Evolutionary conservation across 2,329 filamentous ascomycete genomes (phyloP).

Genomic region (Aulographum hederae): DNA sequence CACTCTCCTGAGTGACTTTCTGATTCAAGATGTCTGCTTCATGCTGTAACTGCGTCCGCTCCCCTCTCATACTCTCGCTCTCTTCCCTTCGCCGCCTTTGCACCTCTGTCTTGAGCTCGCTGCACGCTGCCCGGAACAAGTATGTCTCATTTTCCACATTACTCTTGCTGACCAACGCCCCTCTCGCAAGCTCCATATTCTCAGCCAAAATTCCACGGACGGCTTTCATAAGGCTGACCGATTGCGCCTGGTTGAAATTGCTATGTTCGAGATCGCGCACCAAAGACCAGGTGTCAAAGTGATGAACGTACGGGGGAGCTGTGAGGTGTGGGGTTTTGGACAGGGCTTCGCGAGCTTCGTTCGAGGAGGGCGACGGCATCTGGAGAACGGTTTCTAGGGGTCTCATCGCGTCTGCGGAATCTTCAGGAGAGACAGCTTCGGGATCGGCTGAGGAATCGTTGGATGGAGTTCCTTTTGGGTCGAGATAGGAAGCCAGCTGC

Average conservation of each 20-base stretch:
- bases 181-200: conserved; percentile 66
- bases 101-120: conserved; percentile 76
- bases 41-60: conserved; percentile 74
- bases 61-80: conserved; percentile 65
- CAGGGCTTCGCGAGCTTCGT: conserved; percentile 12
- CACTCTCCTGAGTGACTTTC: conserved; percentile 64
- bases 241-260: conserved; percentile 56
- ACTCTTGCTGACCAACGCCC: conserved; percentile 69
- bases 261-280: conserved; percentile 59
- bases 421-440: conserved; percentile 5
- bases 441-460: not conserved
- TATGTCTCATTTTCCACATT: conserved; percentile 93
- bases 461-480: not conserved
- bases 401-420: conserved; percentile 9
- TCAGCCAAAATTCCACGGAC: conserved; percentile 58
- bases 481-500: not conserved
- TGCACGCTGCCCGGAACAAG: conserved; percentile 83
- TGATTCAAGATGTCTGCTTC: conserved; percentile 89
- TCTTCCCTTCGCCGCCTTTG: conserved; percentile 57
- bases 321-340: conserved; percentile 47
- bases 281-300: conserved; percentile 87
- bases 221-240: conserved; percentile 81
- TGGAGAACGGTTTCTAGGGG: conserved; percentile 22
- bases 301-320: conserved; percentile 71
- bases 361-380: conserved; percentile 19